These are phyloP conservation scores for Sordariomycetes sp. DNA, from an alignment of 2,329 filamentous ascomycete species.

Conservation along the genomic window DNA sequence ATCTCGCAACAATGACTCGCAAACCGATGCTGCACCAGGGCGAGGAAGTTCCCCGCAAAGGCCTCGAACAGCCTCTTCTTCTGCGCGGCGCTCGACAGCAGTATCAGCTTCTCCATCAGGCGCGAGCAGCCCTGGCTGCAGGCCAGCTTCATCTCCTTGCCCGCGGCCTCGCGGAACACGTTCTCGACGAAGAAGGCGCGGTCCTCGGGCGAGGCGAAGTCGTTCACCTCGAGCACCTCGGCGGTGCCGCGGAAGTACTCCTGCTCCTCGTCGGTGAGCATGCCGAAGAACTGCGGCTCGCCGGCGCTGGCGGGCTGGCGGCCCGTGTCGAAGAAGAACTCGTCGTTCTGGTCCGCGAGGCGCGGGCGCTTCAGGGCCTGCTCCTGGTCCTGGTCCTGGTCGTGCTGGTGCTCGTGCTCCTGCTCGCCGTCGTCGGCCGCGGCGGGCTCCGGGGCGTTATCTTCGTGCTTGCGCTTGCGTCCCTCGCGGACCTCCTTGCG, in stretches of 20 bases:
- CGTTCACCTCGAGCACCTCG: constrained; percentile 80
- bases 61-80: constrained; percentile 80
- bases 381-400: constrained; percentile 8
- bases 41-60: constrained; percentile 78
- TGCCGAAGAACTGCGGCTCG: constrained; percentile 78
- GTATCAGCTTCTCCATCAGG: constrained; percentile 82
- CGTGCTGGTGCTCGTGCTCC: constrained; percentile 13
- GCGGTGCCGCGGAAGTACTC: constrained; percentile 91
- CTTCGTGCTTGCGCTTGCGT: constrained; percentile 26
- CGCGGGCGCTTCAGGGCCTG: constrained; percentile 5
- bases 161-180: constrained; percentile 75
- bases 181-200: constrained; percentile 63
- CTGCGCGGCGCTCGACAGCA: constrained; percentile 66
- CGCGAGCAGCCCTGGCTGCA: constrained; percentile 93
- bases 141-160: constrained; percentile 92
- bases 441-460: constrained; percentile 12
- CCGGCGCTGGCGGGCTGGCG: constrained; percentile 15
- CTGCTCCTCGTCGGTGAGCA: constrained; percentile 86
- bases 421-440: constrained; percentile 11
- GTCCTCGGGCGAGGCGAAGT: constrained; percentile 70
- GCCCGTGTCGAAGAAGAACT: constrained; percentile 10
- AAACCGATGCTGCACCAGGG: constrained; percentile 89
- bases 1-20: constrained; percentile 96
- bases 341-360: constrained; percentile 11
- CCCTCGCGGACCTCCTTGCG: constrained; percentile 26